Evolutionary conservation across 208 protist genomes (phyloP).

Genomic region (Vickermania ingenoplastis): DNA sequence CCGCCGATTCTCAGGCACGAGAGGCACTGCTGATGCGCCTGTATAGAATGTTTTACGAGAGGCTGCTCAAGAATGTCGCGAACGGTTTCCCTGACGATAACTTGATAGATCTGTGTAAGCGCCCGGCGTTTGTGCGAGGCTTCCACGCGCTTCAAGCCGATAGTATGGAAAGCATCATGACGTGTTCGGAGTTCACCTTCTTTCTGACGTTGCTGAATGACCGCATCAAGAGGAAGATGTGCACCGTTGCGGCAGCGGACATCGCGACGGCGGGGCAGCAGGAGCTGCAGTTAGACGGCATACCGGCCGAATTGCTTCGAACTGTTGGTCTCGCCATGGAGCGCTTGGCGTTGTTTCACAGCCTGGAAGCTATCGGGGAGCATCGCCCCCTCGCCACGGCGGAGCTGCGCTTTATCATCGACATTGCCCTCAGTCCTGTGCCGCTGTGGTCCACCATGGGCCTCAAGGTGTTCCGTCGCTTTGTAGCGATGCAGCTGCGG

Average conservation of each 20-base stretch:
- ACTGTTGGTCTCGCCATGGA: not conserved
- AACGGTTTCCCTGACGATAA: not conserved
- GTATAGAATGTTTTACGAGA: not conserved
- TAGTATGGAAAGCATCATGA: not conserved
- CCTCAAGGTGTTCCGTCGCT: not conserved
- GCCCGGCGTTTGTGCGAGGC: not conserved
- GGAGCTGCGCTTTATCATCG: not conserved
- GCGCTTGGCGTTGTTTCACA: not conserved
- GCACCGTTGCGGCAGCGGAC: not conserved
- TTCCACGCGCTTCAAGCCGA: not conserved
- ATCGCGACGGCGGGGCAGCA: too few species aligned
- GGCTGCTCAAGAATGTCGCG: not conserved
- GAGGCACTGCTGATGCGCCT: not conserved
- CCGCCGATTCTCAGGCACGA: not conserved
- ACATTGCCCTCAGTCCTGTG: not conserved
- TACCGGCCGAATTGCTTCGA: not conserved
- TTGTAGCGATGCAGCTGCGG: not conserved
- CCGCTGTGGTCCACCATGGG: not conserved
- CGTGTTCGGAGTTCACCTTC: not conserved
- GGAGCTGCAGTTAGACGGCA: not conserved
- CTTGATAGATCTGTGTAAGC: not conserved
- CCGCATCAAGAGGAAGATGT: not conserved
- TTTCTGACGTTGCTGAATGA: not conserved
- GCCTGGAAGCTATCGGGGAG: not conserved
- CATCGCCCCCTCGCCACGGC: not conserved